These are phyloP conservation scores for Ceratocystis albifundus DNA, from an alignment of 2,329 filamentous ascomycete genomes.

Conservation along the genomic window DNA sequence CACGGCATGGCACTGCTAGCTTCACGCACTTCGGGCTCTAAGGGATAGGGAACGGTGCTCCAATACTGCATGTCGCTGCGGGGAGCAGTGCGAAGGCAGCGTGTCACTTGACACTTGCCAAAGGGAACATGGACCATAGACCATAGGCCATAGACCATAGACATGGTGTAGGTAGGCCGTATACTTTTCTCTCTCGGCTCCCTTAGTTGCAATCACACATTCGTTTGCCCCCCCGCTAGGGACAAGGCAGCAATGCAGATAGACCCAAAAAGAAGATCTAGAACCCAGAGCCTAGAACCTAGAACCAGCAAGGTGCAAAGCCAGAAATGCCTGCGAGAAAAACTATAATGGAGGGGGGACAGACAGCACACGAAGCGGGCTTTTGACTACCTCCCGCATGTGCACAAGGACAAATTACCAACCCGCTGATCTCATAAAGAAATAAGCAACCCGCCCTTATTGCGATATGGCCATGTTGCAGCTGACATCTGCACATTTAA, in stretches of 20 bases:
- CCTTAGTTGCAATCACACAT: not conserved
- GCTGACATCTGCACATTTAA: not conserved
- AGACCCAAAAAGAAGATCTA: not conserved
- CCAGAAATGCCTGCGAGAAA: not conserved
- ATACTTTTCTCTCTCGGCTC: not conserved
- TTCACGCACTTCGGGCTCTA: too few relatives aligned
- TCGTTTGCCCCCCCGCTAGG: not conserved
- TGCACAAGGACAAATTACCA: not conserved
- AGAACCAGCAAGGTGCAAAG: slow-evolving; percentile 1
- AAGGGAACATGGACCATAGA: not conserved
- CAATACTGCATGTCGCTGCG: not conserved
- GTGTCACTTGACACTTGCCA: not conserved
- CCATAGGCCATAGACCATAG: too few relatives aligned
- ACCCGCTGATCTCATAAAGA: too few relatives aligned
- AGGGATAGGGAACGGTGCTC: not conserved
- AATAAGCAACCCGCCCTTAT: too few relatives aligned
- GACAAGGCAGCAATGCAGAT: not conserved
- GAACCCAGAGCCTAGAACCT: too few relatives aligned
- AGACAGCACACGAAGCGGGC: not conserved
- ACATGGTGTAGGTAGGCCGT: not conserved
- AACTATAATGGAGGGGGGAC: not conserved
- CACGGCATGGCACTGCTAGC: slow-evolving; percentile 2
- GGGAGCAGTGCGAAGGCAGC: not conserved
- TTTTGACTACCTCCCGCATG: not conserved
- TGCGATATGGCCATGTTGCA: not conserved